These are phyloP conservation scores for Phytophthora ohioensis DNA, from an alignment of 352 stramenopile species.

Conservation along the genomic window DNA sequence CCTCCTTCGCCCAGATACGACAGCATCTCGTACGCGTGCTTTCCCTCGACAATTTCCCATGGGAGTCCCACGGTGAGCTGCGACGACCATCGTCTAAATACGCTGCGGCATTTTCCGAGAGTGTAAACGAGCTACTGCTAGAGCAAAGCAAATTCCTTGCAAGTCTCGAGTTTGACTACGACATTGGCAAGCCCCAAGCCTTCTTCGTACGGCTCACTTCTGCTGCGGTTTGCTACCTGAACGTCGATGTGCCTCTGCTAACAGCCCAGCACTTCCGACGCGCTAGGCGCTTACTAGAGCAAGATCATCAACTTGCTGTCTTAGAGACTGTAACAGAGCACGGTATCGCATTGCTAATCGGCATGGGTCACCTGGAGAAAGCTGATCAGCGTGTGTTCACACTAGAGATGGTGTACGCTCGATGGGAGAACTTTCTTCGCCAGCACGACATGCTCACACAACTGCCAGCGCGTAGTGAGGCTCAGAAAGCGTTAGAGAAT, in stretches of 20 bases:
- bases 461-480: constrained; percentile 74
- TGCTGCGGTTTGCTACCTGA: constrained; percentile 60
- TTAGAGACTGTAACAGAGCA: constrained; percentile 71
- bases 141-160: constrained; percentile 51
- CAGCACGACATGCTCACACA: constrained; percentile 75
- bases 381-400: constrained; percentile 72
- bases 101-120: constrained; percentile 48
- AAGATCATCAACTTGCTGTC: constrained; percentile 78
- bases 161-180: constrained; percentile 79
- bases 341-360: constrained; percentile 78
- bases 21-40: constrained; percentile 54
- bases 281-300: constrained; percentile 70
- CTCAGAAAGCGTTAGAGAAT: constrained; percentile 79
- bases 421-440: constrained; percentile 83
- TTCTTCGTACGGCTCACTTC: constrained; percentile 76
- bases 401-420: constrained; percentile 86
- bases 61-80: constrained; percentile 20
- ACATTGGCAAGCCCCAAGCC: constrained; percentile 69
- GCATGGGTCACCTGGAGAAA: constrained; percentile 83
- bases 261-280: constrained; percentile 52
- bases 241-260: constrained; percentile 48
- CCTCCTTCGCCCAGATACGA: constrained; percentile 63
- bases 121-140: constrained; percentile 45
- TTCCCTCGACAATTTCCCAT: constrained; percentile 49
- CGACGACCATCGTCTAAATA: constrained; percentile 40